Evolutionary conservation across 106 monocot species (phyloP).

Genomic region (Acorus calamus): DNA sequence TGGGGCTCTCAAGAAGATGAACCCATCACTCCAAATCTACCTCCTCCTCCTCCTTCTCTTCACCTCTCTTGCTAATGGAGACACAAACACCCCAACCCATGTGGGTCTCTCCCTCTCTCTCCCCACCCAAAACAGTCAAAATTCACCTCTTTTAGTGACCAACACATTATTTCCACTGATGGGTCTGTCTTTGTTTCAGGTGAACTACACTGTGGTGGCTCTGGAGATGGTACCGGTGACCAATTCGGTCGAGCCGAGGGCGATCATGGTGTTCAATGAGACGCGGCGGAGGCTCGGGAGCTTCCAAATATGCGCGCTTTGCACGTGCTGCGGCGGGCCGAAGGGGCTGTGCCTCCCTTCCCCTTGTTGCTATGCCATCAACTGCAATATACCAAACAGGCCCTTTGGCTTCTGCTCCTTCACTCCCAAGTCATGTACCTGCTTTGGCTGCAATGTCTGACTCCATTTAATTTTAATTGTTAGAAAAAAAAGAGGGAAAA

Average conservation of each 20-base stretch:
- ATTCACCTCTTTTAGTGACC: neutral
- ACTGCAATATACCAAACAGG: conserved; percentile 95
- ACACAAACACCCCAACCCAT: neutral
- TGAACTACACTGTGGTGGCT: neutral
- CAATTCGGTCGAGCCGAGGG: neutral
- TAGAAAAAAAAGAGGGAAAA: too few species aligned
- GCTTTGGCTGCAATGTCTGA: conserved; percentile 69
- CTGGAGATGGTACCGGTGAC: conserved; percentile 15
- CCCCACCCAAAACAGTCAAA: neutral
- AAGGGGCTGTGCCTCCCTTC: conserved; percentile 71
- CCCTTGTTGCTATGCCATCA: conserved; percentile 94
- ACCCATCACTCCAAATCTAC: neutral
- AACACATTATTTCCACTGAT: neutral
- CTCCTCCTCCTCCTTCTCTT: conserved; percentile 13
- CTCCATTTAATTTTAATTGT: too few species aligned
- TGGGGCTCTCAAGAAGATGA: neutral
- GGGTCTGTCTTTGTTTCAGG: neutral
- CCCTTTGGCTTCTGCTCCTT: conserved; percentile 94
- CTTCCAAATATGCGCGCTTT: conserved; percentile 83
- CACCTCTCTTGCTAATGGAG: conserved; percentile 2
- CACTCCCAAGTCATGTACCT: conserved; percentile 81
- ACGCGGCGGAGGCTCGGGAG: conserved; percentile 43
- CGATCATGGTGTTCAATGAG: conserved; percentile 10
- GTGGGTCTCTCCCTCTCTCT: conserved; percentile 5
- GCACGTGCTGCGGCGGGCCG: conserved; percentile 92